These are phyloP conservation scores for Diaporthe aspalathi DNA, from an alignment of 2,329 filamentous ascomycete genomes.

Conservation along the genomic window DNA sequence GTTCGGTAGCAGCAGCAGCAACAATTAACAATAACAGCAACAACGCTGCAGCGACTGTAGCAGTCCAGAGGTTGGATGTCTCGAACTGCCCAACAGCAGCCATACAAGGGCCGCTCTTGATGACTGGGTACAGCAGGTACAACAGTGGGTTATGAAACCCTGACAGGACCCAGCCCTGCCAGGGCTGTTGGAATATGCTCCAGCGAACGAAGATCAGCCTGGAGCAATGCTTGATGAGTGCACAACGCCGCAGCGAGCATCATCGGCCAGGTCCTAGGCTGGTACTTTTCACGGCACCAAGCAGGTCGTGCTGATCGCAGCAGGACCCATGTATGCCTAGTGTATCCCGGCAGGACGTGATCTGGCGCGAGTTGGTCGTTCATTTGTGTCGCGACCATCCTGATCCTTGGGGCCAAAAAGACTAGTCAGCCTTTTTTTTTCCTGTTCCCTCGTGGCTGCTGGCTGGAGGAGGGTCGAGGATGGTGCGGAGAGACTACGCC, in stretches of 20 bases:
- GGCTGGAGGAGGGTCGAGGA: conserved; percentile 5
- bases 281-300: conserved; percentile 15
- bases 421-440: conserved; percentile 24
- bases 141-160: conserved; percentile 33
- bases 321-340: conserved; percentile 28
- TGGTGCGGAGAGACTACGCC: conserved; percentile 3
- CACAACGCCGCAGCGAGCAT: conserved; percentile 15
- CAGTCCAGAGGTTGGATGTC: conserved; percentile 32
- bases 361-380: conserved; percentile 16
- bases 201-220: conserved; percentile 26
- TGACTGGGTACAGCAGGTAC: conserved; percentile 17
- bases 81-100: conserved; percentile 36
- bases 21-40: conserved; percentile 27
- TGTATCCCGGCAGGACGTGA: conserved; percentile 22
- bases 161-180: conserved; percentile 34
- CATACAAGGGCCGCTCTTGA: conserved; percentile 16
- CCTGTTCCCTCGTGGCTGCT: background rate
- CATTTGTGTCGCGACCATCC: conserved; percentile 16
- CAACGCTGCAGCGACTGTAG: conserved; percentile 18
- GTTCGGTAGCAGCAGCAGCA: conserved; percentile 34
- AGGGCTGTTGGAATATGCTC: conserved; percentile 30
- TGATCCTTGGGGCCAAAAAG: conserved; percentile 31
- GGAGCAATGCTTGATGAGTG: conserved; percentile 25
- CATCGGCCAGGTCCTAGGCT: background rate
- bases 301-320: background rate